Evolutionary conservation across 2,329 filamentous ascomycete genomes (phyloP).

Genomic region (Trichophyton equinum): DNA sequence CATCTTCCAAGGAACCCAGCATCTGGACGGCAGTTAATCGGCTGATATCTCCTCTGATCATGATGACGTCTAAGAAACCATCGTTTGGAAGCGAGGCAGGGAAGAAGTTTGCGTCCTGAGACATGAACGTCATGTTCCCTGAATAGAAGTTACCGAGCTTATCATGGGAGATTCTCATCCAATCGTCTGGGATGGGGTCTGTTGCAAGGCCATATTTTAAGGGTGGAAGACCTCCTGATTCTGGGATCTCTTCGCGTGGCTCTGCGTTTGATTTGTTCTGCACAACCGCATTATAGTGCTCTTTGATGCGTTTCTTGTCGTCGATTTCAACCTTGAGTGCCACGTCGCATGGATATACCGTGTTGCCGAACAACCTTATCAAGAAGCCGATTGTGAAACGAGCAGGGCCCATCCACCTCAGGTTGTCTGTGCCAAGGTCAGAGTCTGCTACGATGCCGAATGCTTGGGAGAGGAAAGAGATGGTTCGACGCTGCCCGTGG

Average conservation of each 20-base stretch:
- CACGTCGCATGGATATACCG: conserved; percentile 77
- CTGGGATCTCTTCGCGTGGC: conserved; percentile 27
- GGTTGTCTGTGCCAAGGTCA: conserved; percentile 77
- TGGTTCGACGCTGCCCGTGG: conserved; percentile 57
- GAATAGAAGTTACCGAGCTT: conserved; percentile 86
- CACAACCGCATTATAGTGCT: conserved; percentile 51
- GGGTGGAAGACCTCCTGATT: conserved; percentile 50
- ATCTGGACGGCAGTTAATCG: conserved; percentile 54
- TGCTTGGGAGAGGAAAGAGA: conserved; percentile 85
- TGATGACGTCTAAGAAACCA: conserved; percentile 73
- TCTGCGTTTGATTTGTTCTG: conserved; percentile 20
- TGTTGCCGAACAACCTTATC: conserved; percentile 61
- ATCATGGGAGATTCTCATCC: conserved; percentile 61
- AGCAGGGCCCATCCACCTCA: conserved; percentile 82
- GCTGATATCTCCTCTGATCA: conserved; percentile 62
- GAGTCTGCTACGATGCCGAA: conserved; percentile 82
- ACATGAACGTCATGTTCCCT: conserved; percentile 92
- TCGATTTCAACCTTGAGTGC: conserved; percentile 71
- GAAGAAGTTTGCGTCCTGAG: conserved; percentile 72
- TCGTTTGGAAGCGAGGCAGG: conserved; percentile 67
- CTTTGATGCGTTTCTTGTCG: conserved; percentile 60
- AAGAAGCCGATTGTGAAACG: conserved; percentile 79
- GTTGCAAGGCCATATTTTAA: conserved; percentile 69
- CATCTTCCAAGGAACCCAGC: conserved; percentile 58
- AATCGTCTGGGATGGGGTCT: conserved; percentile 63